Conservation (phyloP, 257 asterid species). For the Solanum chmielewskii region DNA sequence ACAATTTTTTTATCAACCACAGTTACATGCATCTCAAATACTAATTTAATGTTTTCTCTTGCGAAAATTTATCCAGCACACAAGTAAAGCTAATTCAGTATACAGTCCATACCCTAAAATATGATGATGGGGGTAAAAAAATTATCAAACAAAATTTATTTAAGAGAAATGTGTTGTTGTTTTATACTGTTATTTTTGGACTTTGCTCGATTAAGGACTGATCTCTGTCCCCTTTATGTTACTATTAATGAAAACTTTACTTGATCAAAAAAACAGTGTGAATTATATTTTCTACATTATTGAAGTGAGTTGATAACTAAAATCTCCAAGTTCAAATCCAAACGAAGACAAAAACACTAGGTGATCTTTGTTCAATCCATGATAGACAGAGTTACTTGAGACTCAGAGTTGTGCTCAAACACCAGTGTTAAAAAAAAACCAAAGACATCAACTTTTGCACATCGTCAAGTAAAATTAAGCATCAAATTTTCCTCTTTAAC, state of each 20-base stretch:
- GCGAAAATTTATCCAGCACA: not conserved
- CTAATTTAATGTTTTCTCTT: not conserved
- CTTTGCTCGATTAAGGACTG: not conserved
- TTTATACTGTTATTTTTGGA: not conserved
- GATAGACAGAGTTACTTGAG: not conserved
- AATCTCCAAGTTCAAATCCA: not conserved
- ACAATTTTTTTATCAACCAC: not conserved
- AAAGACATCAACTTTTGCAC: not conserved
- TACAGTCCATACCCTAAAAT: not conserved
- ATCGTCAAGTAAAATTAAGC: not conserved
- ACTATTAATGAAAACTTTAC: not conserved
- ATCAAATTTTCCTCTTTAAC: not conserved
- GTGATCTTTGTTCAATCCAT: not conserved
- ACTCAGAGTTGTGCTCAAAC: not conserved
- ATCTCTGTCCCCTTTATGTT: not conserved
- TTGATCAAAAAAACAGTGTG: not conserved
- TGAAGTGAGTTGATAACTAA: not conserved
- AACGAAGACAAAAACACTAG: not conserved
- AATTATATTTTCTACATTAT: not conserved
- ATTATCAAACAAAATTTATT: not conserved
- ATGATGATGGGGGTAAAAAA: not conserved
- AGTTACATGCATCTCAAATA: not conserved
- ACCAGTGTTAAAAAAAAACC: not conserved
- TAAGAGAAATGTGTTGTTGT: not conserved
- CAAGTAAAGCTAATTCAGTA: not conserved